Evolutionary conservation across 2,329 filamentous ascomycete species (phyloP).

Genomic region (Clonostachys rhizophaga): DNA sequence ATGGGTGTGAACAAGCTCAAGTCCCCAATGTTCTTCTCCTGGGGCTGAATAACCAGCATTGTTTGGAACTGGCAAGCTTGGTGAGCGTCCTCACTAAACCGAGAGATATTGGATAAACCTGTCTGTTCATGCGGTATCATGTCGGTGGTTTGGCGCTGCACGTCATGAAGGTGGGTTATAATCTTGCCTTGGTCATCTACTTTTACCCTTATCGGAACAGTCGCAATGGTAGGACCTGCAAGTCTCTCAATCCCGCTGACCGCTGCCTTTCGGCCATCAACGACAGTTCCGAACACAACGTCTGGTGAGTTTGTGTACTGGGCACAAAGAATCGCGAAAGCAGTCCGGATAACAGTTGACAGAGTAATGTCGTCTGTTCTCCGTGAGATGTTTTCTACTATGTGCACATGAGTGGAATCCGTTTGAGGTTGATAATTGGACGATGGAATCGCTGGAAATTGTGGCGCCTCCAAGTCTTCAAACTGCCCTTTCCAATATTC

Average conservation of each 20-base stretch:
- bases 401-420: background rate
- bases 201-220: constrained; percentile 15
- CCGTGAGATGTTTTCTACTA: background rate
- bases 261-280: constrained; percentile 17
- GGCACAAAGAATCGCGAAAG: constrained; percentile 15
- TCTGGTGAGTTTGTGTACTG: constrained; percentile 9
- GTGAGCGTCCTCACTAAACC: constrained; percentile 6
- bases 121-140: constrained; percentile 7
- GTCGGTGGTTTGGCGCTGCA: constrained; percentile 9
- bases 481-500: constrained; percentile 6
- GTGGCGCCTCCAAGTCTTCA: constrained; percentile 1
- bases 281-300: constrained; percentile 15
- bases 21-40: background rate
- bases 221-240: constrained; percentile 20
- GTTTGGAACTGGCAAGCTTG: constrained; percentile 16
- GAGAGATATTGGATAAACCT: constrained; percentile 9
- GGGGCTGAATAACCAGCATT: constrained; percentile 16
- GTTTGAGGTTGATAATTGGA: background rate
- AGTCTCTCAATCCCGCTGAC: constrained; percentile 15
- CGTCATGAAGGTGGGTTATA: constrained; percentile 6
- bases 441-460: constrained; percentile 2
- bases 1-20: background rate
- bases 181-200: constrained; percentile 6
- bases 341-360: constrained; percentile 12
- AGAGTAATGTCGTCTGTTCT: constrained; percentile 1